A percentile compares a stretch with the other conserved stretches of the same genome.
These are phyloP conservation scores for Penicillium ochrochloron DNA, from an alignment of 495 filamentous ascomycete species.

Conservation along the genomic window DNA sequence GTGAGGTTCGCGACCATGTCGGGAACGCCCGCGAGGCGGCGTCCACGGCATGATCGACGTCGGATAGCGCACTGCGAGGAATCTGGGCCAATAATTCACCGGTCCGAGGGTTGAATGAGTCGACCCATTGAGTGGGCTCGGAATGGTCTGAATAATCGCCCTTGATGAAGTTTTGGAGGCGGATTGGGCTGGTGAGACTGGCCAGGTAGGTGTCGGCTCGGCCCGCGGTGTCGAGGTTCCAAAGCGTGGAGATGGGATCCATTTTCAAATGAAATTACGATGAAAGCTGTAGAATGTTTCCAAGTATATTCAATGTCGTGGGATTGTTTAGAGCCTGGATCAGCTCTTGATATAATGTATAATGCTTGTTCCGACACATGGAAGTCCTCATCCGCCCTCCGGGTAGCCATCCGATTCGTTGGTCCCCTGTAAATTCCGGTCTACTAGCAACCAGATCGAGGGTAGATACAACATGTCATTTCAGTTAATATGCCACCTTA, in stretches of 20 bases:
- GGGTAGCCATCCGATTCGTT: constrained; percentile 16
- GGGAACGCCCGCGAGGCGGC: not conserved
- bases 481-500: not conserved
- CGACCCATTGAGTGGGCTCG: not conserved
- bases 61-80: not conserved
- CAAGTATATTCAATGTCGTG: not conserved
- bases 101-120: not conserved
- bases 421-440: not conserved
- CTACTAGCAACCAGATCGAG: not conserved
- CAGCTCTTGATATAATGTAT: not conserved
- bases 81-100: not conserved
- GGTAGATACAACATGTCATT: not conserved
- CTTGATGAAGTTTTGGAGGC: not conserved
- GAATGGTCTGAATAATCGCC: not conserved
- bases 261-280: not conserved
- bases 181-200: not conserved
- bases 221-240: not conserved
- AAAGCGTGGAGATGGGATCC: not conserved
- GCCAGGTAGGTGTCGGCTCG: not conserved
- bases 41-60: not conserved
- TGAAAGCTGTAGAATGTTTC: too few species aligned
- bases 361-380: not conserved
- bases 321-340: not conserved
- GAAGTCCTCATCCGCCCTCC: constrained; percentile 20
- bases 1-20: not conserved